Evolutionary conservation across 345 rosid species (phyloP).

Genomic region (Aegle marmelos): DNA sequence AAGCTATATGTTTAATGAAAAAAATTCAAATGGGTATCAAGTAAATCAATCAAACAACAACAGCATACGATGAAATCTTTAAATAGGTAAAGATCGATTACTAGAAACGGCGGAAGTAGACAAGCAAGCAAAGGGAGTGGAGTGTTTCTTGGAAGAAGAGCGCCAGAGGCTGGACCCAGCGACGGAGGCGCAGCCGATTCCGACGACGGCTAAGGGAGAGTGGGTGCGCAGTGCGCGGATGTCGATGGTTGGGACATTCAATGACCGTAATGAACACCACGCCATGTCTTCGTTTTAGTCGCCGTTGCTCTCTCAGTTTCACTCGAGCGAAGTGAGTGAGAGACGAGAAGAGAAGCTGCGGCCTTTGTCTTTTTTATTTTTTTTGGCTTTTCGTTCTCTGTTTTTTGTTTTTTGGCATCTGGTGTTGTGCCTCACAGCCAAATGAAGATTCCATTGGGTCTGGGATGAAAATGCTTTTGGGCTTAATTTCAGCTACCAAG

Average conservation of each 20-base stretch:
- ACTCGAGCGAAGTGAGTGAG: background rate
- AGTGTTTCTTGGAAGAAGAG: conserved; percentile 24
- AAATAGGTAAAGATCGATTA: conserved; percentile 9
- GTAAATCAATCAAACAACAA: background rate
- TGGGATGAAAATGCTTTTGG: background rate
- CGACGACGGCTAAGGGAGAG: conserved; percentile 26
- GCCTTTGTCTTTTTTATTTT: no score
- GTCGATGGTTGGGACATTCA: conserved; percentile 32
- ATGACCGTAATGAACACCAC: conserved; percentile 37
- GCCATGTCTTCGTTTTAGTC: conserved; percentile 23
- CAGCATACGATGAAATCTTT: background rate
- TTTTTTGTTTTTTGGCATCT: background rate
- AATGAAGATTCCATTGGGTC: background rate
- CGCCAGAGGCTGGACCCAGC: conserved; percentile 33
- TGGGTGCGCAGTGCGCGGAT: conserved; percentile 23
- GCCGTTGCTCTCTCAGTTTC: background rate
- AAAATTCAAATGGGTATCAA: background rate
- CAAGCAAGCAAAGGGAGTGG: conserved; percentile 44
- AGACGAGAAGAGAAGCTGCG: rapidly evolving
- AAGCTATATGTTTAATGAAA: background rate
- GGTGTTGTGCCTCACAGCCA: background rate
- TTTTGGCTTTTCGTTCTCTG: no score
- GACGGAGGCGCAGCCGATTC: conserved; percentile 38
- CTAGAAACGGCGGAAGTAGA: conserved; percentile 34
- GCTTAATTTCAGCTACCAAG: background rate